phyloP scores from a whole-genome alignment of 345 rosid species.

The Aquilaria yunnanensis region DNA sequence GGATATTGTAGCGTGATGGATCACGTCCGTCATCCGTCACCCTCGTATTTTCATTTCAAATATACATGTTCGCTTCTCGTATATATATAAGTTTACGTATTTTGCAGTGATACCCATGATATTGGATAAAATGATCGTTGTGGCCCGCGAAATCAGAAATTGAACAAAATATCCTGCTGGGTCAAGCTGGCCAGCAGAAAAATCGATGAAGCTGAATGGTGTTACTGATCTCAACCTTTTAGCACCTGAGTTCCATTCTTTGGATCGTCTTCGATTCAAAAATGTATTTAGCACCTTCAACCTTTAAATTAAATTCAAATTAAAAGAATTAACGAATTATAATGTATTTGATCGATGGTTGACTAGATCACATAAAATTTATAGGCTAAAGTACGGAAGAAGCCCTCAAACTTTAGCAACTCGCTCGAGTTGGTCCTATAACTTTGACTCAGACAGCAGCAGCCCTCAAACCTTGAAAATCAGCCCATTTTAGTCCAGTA shows the following conservation, averaged over 20 bases:
- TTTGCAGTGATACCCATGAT: slow-evolving; percentile 48
- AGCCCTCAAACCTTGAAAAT: no score
- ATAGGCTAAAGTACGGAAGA: no score
- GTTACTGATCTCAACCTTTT: slow-evolving; percentile 82
- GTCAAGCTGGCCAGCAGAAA: slow-evolving; percentile 88
- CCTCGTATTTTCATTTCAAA: not conserved
- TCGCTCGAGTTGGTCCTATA: no score
- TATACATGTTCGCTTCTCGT: not conserved
- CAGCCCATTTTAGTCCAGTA: no score
- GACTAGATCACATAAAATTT: no score
- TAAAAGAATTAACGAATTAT: not conserved
- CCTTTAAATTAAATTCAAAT: slow-evolving; percentile 24
- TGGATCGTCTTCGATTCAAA: slow-evolving; percentile 84
- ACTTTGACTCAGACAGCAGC: no score
- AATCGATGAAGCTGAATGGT: slow-evolving; percentile 71
- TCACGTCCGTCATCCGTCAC: no score
- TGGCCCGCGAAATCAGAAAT: slow-evolving; percentile 59
- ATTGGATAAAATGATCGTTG: slow-evolving; percentile 71
- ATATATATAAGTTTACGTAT: not conserved
- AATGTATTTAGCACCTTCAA: slow-evolving; percentile 60
- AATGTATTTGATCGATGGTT: no score
- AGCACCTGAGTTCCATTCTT: slow-evolving; percentile 94
- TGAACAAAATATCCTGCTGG: slow-evolving; percentile 51
- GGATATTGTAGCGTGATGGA: no score
- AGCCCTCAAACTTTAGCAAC: no score